These are phyloP conservation scores for Secale cereale DNA, from an alignment of 176 grass and related monocot species.

Conservation along the genomic window DNA sequence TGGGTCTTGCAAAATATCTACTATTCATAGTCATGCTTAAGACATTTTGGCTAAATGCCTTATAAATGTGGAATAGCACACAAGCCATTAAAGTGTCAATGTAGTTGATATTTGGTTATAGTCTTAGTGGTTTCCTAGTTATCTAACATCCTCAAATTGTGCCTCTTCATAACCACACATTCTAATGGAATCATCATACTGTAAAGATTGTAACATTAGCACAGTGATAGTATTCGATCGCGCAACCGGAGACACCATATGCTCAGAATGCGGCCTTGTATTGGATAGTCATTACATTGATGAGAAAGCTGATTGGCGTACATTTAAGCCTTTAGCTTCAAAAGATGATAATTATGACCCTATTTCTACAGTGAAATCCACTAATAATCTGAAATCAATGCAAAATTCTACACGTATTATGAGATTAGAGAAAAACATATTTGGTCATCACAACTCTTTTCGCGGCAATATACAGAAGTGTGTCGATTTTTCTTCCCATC, in stretches of 20 bases:
- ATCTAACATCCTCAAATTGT: not conserved
- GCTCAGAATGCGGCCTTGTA: slow-evolving; percentile 7
- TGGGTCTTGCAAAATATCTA: not conserved
- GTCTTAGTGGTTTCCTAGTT: not conserved
- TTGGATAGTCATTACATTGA: slow-evolving; percentile 1
- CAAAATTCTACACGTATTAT: not conserved
- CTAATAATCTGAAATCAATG: not conserved
- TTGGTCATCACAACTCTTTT: not conserved
- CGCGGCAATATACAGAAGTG: not conserved
- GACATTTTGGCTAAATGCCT: not conserved
- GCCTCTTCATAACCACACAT: not conserved
- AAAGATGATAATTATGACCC: not conserved
- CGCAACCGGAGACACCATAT: slow-evolving; percentile 10
- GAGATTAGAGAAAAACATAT: not conserved
- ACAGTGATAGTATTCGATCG: slow-evolving; percentile 9
- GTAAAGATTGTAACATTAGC: slow-evolving; percentile 7
- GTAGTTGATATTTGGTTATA: not conserved
- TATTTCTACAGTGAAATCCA: not conserved
- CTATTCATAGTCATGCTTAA: not conserved
- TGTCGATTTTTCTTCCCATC: not conserved
- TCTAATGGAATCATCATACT: slow-evolving; percentile 2
- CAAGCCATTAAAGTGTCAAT: not conserved
- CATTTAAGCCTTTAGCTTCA: not conserved
- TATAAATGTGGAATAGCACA: not conserved
- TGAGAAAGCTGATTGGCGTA: slow-evolving; percentile 1